These are phyloP conservation scores for Amanita phalloides DNA, from an alignment of 768 basidiomycete species.

Conservation along the genomic window DNA sequence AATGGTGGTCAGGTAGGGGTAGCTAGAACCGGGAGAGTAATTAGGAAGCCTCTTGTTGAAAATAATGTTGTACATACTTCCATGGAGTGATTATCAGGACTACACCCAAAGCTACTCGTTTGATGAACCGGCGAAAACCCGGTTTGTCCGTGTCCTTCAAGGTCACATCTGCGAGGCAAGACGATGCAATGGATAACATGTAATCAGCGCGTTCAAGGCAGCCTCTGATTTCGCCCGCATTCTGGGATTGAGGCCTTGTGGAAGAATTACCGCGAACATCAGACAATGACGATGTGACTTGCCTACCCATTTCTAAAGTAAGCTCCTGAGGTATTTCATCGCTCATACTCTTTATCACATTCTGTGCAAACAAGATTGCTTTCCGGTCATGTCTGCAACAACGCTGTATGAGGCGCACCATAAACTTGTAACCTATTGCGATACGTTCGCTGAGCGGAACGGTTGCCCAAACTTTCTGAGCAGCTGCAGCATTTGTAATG, in stretches of 20 bases:
- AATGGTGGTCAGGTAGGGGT: constrained; percentile 81
- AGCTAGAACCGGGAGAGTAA: constrained; percentile 32
- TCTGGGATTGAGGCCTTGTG: constrained; percentile 67
- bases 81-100: constrained; percentile 85
- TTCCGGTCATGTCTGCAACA: background rate
- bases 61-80: constrained; percentile 51
- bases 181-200: constrained; percentile 75
- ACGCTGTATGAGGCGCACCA: constrained; percentile 12
- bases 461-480: constrained; percentile 68
- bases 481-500: constrained; percentile 45
- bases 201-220: constrained; percentile 75
- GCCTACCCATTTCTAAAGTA: constrained; percentile 90
- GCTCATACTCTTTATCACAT: constrained; percentile 35
- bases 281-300: constrained; percentile 13
- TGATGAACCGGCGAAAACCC: constrained; percentile 77
- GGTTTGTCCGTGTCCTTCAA: constrained; percentile 73
- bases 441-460: constrained; percentile 64
- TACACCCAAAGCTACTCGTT: constrained; percentile 77
- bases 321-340: constrained; percentile 69
- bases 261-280: background rate
- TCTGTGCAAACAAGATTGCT: constrained; percentile 16
- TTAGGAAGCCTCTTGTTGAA: background rate
- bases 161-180: constrained; percentile 62
- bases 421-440: constrained; percentile 47
- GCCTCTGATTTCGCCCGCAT: constrained; percentile 70